A percentile compares a stretch with the other conserved stretches of the same genome.
phyloP scores from a whole-genome alignment of 1,139 yeast species.

The Yamadazyma songkhlaensis region DNA sequence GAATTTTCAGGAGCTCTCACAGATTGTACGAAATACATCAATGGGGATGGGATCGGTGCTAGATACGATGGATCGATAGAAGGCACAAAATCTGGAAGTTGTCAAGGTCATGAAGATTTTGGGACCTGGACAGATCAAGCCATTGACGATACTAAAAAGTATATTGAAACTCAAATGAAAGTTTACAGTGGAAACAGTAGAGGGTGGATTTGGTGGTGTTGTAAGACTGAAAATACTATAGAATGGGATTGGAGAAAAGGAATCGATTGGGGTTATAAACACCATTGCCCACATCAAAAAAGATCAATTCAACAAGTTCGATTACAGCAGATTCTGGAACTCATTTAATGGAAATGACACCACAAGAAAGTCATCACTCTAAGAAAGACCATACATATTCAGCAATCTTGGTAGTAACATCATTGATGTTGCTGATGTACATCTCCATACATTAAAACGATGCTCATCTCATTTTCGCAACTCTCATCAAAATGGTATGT shows the following conservation, averaged over 20 bases:
- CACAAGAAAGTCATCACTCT: too few relatives aligned
- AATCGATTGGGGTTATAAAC: slow-evolving; percentile 3
- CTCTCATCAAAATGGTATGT: slow-evolving; percentile 11
- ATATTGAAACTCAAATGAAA: slow-evolving; percentile 19
- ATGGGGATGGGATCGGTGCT: slow-evolving; percentile 24
- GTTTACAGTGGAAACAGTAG: slow-evolving; percentile 30
- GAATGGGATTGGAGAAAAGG: slow-evolving; percentile 21
- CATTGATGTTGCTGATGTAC: too few relatives aligned
- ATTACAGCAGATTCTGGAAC: too few relatives aligned
- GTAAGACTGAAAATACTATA: slow-evolving; percentile 22
- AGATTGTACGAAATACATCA: slow-evolving; percentile 25
- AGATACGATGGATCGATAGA: slow-evolving; percentile 45
- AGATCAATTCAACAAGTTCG: too few relatives aligned
- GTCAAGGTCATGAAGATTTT: slow-evolving; percentile 17
- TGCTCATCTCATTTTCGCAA: too few relatives aligned
- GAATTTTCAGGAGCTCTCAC: slow-evolving; percentile 27
- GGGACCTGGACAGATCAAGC: slow-evolving; percentile 15
- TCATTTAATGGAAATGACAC: too few relatives aligned
- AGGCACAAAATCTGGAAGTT: slow-evolving; percentile 17
- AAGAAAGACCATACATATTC: too few relatives aligned
- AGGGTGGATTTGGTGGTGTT: slow-evolving; percentile 29
- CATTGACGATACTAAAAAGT: slow-evolving; percentile 16
- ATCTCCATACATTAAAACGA: too few relatives aligned
- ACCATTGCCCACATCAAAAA: too few relatives aligned
- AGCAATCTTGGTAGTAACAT: too few relatives aligned